A percentile compares a stretch with the other conserved stretches of the same genome.
These are phyloP conservation scores for Aspergillus latus DNA, from an alignment of 2,329 filamentous ascomycete genomes.

Conservation along the genomic window DNA sequence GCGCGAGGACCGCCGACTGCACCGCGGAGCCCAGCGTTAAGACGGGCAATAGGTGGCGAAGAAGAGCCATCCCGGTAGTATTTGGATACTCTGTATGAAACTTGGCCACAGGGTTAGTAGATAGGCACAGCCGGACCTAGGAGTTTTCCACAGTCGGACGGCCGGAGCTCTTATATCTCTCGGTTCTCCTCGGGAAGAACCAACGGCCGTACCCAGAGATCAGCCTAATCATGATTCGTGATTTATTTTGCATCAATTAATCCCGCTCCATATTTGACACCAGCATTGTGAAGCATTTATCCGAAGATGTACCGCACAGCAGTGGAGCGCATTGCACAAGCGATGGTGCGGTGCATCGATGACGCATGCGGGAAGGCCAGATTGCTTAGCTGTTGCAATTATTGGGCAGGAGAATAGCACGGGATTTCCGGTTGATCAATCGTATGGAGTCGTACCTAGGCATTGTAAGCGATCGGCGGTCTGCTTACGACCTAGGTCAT, in stretches of 20 bases:
- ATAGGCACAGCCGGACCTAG: not conserved
- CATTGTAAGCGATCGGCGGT: not conserved
- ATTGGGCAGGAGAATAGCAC: not conserved
- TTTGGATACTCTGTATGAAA: not conserved
- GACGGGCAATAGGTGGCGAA: slow-evolving; percentile 16
- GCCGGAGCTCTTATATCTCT: not conserved
- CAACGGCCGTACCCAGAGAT: not conserved
- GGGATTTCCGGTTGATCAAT: not conserved
- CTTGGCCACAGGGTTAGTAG: not conserved
- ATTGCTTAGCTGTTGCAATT: not conserved
- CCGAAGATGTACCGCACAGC: not conserved
- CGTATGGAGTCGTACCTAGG: not conserved
- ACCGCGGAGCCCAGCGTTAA: slow-evolving; percentile 23
- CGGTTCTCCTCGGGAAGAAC: not conserved
- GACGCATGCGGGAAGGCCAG: not conserved
- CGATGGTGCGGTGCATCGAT: not conserved
- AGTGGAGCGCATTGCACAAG: not conserved
- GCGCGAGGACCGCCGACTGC: slow-evolving; percentile 22
- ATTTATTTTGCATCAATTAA: not conserved
- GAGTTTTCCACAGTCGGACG: not conserved
- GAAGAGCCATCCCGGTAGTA: slow-evolving; percentile 13
- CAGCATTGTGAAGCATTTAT: not conserved
- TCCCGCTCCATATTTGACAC: not conserved
- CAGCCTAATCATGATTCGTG: not conserved
- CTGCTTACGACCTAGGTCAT: not conserved